A percentile compares a stretch with the other conserved stretches of the same genome.
These are phyloP conservation scores for Pseudogymnoascus sp. DNA, from an alignment of 2,329 filamentous ascomycete genomes.

Conservation along the genomic window DNA sequence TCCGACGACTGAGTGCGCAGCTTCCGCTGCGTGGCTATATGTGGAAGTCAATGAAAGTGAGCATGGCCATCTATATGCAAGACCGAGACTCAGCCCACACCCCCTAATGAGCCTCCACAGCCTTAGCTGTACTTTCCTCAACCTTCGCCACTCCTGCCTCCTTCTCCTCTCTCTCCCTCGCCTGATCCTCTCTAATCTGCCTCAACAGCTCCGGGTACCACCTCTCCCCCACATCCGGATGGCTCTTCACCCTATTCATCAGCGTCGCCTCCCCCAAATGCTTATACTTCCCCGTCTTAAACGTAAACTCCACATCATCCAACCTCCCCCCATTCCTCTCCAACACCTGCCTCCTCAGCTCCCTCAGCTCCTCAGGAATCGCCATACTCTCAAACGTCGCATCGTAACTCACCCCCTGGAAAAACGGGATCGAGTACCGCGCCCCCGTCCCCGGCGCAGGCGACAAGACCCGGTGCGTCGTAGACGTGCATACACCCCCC, in stretches of 20 bases:
- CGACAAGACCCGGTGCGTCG: conserved; percentile 75
- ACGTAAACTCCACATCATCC: conserved; percentile 82
- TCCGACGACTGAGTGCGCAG: neutral
- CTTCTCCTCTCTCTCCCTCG: conserved; percentile 30
- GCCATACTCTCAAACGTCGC: conserved; percentile 61
- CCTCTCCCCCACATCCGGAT: conserved; percentile 75
- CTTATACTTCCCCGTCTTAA: conserved; percentile 55
- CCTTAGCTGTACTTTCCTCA: conserved; percentile 16
- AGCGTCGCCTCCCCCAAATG: conserved; percentile 75
- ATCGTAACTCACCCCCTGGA: conserved; percentile 76
- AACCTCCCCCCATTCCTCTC: conserved; percentile 45
- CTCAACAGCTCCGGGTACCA: conserved; percentile 59
- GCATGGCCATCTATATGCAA: neutral
- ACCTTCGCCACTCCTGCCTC: conserved; percentile 16
- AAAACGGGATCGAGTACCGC: conserved; percentile 76
- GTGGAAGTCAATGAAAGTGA: neutral
- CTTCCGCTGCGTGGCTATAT: no score
- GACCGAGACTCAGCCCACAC: neutral
- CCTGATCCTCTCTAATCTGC: conserved; percentile 51
- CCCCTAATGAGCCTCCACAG: conserved; percentile 34
- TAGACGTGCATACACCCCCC: conserved; percentile 70
- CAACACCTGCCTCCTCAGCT: conserved; percentile 51
- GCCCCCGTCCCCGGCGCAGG: conserved; percentile 61
- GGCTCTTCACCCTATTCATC: conserved; percentile 76
- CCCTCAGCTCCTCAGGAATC: conserved; percentile 54